Evolutionary conservation across 2,329 filamentous ascomycete species (phyloP).

Genomic region (Xylariaceae sp.): DNA sequence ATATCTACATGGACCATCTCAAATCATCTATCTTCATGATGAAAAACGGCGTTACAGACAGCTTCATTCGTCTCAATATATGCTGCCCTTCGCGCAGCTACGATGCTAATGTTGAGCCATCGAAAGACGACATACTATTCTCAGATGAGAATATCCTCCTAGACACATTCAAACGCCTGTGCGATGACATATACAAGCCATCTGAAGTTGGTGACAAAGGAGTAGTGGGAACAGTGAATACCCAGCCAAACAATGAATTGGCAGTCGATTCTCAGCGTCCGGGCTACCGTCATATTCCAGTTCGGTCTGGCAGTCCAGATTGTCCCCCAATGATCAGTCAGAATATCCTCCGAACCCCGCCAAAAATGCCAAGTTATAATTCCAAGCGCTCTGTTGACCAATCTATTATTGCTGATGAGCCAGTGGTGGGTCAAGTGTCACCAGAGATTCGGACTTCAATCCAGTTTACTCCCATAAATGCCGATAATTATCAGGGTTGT

Average conservation of each 20-base stretch:
- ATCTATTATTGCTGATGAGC: not conserved
- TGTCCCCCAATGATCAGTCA: not conserved
- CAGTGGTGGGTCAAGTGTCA: not conserved
- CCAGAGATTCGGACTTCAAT: not conserved
- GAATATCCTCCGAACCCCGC: too few species aligned
- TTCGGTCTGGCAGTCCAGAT: not conserved
- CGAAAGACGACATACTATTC: slow-evolving; percentile 70
- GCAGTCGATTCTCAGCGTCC: not conserved
- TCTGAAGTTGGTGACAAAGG: not conserved
- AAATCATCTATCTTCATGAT: not conserved
- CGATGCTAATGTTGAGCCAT: slow-evolving; percentile 66
- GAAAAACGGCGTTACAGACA: slow-evolving; percentile 38
- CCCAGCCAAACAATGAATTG: not conserved
- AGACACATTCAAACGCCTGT: slow-evolving; percentile 44
- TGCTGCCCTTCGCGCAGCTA: slow-evolving; percentile 59
- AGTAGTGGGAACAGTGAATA: not conserved
- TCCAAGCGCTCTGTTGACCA: not conserved
- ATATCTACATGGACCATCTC: slow-evolving; percentile 50
- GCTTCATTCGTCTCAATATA: slow-evolving; percentile 63
- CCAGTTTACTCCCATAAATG: slow-evolving; percentile 16
- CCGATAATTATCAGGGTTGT: not conserved
- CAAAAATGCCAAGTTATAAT: not conserved
- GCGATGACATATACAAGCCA: slow-evolving; percentile 38
- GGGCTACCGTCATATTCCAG: not conserved
- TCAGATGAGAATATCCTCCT: slow-evolving; percentile 47